Percentiles rank a stretch among this genome's conserved stretches.
Conservation (phyloP, 2,329 filamentous ascomycete genomes). For the Talaromyces atroroseus region DNA sequence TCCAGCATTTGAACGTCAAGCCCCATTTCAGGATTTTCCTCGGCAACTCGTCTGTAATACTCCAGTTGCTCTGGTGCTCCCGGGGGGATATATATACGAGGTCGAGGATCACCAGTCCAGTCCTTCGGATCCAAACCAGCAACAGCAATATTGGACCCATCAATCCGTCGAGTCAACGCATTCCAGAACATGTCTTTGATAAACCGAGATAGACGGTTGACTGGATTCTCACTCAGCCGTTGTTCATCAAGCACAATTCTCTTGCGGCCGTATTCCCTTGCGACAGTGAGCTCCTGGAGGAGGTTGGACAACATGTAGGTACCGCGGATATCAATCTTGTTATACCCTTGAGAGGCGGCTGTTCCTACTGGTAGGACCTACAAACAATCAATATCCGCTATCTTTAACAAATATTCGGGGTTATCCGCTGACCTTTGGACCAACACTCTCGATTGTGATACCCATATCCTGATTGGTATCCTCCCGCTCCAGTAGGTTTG, state of each 20-base stretch:
- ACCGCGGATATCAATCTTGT: conserved; percentile 83
- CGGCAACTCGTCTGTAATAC: conserved; percentile 79
- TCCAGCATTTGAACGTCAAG: conserved; percentile 78
- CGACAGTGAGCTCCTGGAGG: conserved; percentile 87
- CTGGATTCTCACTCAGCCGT: conserved; percentile 90
- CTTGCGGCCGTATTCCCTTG: conserved; percentile 83
- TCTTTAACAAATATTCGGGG: neutral
- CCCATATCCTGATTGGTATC: conserved; percentile 93
- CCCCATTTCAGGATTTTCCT: conserved; percentile 72
- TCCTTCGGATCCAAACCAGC: conserved; percentile 91
- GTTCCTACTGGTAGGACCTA: conserved; percentile 79
- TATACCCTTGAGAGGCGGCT: conserved; percentile 76
- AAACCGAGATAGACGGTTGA: conserved; percentile 76
- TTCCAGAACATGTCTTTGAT: conserved; percentile 93
- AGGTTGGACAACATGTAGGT: conserved; percentile 98
- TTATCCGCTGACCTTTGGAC: conserved; percentile 66
- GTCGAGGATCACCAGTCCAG: conserved; percentile 83
- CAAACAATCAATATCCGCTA: conserved; percentile 21
- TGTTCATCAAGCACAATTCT: conserved; percentile 88
- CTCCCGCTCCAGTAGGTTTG: conserved; percentile 74
- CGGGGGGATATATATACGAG: conserved; percentile 82
- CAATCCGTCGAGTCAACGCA: conserved; percentile 80
- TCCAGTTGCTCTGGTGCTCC: conserved; percentile 82
- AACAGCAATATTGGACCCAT: conserved; percentile 71
- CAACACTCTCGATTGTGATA: conserved; percentile 94